Evolutionary conservation across 805 yeast species (phyloP), one percentile per base, ranked within the genome.

Genomic region (Monosporozyma aquatica): DNA sequence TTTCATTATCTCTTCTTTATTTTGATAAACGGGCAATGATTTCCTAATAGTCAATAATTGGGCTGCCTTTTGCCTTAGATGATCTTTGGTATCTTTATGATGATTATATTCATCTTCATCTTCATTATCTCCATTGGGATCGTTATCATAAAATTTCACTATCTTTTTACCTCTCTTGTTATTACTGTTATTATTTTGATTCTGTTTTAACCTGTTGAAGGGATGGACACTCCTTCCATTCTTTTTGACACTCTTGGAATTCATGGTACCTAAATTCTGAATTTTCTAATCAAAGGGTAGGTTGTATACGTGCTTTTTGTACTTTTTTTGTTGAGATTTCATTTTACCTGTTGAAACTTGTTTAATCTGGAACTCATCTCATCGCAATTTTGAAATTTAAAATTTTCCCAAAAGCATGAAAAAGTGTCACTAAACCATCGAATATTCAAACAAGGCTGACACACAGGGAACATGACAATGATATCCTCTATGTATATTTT

Each of bases 11-110:
- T 76, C 72, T 35, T 75, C 78, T 51, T 76, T 76, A 47, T 84
- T 85, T 50, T 74, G 78, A 61, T 71, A 87, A 22, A 89, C 85
- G 0, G 97, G 97, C 35, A 89, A 69, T 0, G 71, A 66, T 49
- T 73, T 59, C 46, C 95, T 67, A 1, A 71, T 60, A 33, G 69
- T 64, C 4, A 78, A 64, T 13, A 86, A 64, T 15, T 66, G 62
- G 4, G 70, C 45, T 49, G 78, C 56, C 58, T 58, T 54, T 3
- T 43, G 38, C 37, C 61, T 59, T 26, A 78, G 47, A 36, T 65
- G 30, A 23, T 41, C 37, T 15, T 34, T 41, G 10, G 25, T 22
- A 8, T 47, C 38, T 11, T 37, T 34, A 15, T 57, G 6, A 50
- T 55, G n/a, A 15, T 25, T 17, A 17, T 44, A 18, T 11, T 34